Base-by-base conservation (phyloP, 306 rosid genomes). In the Cicer cuneatum region DNA sequence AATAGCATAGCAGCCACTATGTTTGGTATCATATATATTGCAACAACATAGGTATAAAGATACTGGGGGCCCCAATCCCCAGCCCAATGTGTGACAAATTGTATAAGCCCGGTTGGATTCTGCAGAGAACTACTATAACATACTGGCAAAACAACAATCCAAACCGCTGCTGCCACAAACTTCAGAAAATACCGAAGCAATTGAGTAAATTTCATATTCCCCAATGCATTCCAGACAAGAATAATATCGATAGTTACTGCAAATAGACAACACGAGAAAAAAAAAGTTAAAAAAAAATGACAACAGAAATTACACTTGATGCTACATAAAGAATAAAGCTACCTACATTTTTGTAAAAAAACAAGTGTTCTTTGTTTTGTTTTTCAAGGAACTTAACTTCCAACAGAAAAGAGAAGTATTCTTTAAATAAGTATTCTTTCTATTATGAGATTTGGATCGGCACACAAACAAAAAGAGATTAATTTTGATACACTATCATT, bases 101-200 rank as follows among this genome's bases (percentile, higher is more conserved):
- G 86, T 81, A 88, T 72, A 21, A 95, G 86, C 72, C 88, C 97
- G 5, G 90, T 78, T 42, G 98, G 98, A 78, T 85, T 90, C 83
- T 84, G 92, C 70, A 86, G 80, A 60, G 97, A 90, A 69, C 91
- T 89, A 39, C 86, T 83, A 83, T 86, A 95, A 84, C 89, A 80
- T 73, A 95, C 78, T 35, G 96, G 96, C 83, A 95, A 78, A 76
- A 90, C 88, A 78, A 95, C 90, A 75, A 86, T 90, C 99, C 99
- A 95, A 11, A 65, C 88, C 64, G 89, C 98, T 54, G 98, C 99
- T 61, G 82, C 85, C 37, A 79, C 89, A 76, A 95, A 90, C 76
- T 95, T 95, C 85, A 92, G 82, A 83, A 92, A 86, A 85, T 92
- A 92, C 33, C 97, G 90, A 49, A 90, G 85, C 82, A 90, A 84